Percentiles rank a stretch among this genome's conserved stretches.
phyloP scores from a whole-genome alignment of 352 stramenopile species.

The Pythium phragmitis region DNA sequence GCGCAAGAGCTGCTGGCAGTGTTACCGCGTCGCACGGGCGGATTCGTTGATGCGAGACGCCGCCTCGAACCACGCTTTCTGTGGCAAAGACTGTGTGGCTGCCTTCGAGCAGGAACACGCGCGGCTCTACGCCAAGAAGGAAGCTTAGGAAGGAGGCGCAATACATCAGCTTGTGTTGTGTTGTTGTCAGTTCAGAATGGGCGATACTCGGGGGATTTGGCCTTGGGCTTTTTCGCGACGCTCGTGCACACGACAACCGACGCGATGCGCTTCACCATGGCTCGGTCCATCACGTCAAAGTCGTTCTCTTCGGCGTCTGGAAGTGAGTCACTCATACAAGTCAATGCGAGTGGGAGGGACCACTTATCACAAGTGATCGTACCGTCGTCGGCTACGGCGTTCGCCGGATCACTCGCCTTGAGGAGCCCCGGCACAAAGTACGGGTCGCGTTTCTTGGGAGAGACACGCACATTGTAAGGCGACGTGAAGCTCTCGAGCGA shows the following conservation, averaged over 20 bases:
- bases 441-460: constrained; percentile 47
- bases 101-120: constrained; percentile 53
- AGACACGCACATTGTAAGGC: constrained; percentile 74
- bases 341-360: background rate
- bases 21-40: constrained; percentile 53
- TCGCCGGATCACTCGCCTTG: background rate
- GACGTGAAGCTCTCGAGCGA: constrained; percentile 66
- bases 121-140: constrained; percentile 42
- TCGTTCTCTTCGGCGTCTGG: constrained; percentile 55
- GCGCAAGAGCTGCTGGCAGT: constrained; percentile 81
- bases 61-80: constrained; percentile 56
- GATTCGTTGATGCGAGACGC: constrained; percentile 46
- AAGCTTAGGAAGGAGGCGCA: background rate
- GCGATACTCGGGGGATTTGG: background rate
- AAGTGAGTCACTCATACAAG: constrained; percentile 1
- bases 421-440: constrained; percentile 65
- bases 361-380: background rate
- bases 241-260: constrained; percentile 65
- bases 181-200: background rate
- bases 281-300: constrained; percentile 77
- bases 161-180: background rate
- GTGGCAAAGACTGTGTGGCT: constrained; percentile 35
- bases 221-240: constrained; percentile 49
- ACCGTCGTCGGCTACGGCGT: constrained; percentile 34
- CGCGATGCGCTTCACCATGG: constrained; percentile 76